phyloP scores from a whole-genome alignment of 2,329 filamentous ascomycete species.

The Aspergillus tamarii region DNA sequence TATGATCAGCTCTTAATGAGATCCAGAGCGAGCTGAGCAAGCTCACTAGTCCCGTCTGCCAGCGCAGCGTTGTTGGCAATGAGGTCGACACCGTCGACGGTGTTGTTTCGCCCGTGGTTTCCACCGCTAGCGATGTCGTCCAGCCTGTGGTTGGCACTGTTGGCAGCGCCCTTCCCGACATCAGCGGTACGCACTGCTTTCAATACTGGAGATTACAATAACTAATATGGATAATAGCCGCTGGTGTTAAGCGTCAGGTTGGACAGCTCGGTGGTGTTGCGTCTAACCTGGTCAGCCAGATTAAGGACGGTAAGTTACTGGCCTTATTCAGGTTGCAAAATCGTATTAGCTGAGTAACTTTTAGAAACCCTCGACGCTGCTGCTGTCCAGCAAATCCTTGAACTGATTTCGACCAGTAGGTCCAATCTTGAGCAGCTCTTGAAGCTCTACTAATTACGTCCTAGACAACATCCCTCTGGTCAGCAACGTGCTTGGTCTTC shows the following conservation, averaged over 20 bases:
- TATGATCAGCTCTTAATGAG: conserved; percentile 13
- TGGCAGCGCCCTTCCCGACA: conserved; percentile 4
- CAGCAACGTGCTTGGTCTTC: background rate
- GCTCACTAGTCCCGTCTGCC: conserved; percentile 4
- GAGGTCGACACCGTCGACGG: conserved; percentile 3
- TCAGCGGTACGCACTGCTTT: conserved; percentile 22
- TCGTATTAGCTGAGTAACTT: background rate
- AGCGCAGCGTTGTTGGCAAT: conserved; percentile 15
- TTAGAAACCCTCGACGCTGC: conserved; percentile 16
- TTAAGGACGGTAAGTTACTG: conserved; percentile 16
- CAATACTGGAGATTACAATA: background rate
- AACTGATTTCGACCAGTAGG: conserved; percentile 16
- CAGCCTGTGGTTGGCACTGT: conserved; percentile 8
- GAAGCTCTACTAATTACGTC: background rate
- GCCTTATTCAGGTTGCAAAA: background rate
- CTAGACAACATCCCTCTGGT: conserved; percentile 2
- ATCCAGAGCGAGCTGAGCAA: conserved; percentile 20
- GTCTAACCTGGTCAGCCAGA: conserved; percentile 15
- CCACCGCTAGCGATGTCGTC: background rate
- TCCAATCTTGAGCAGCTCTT: background rate
- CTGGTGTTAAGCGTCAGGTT: conserved; percentile 8
- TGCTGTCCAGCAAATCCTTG: conserved; percentile 18
- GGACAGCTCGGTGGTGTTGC: conserved; percentile 22
- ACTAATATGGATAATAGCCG: conserved; percentile 12
- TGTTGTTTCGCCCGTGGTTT: background rate